Evolutionary conservation across 2,329 filamentous ascomycete genomes (phyloP), one percentile per base, ranked within the genome.

Genomic region (Colletotrichum musae): DNA sequence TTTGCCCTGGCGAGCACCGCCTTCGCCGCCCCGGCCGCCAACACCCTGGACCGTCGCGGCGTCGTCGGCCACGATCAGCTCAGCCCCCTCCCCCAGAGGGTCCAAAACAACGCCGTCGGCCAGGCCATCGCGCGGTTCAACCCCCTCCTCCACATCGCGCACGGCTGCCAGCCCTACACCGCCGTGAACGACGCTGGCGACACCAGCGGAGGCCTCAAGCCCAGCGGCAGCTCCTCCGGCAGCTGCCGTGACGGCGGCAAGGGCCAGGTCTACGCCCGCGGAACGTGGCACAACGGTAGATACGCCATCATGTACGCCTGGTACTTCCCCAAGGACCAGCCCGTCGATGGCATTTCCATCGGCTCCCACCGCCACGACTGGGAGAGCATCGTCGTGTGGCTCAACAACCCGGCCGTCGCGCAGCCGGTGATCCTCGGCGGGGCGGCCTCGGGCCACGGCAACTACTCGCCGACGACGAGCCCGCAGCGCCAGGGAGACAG

Each of bases 261-360:
- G 15, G 81, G 81, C 39, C 80, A 83, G 72, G 77, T 80, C 2
- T 84, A 84, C 70, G 79, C 76, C 24, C 76, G 81, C 13, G 75
- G 74, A 18, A 71, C 70, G 4, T 65, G 69, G 28, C 73, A 77
- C 68, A 75, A 76, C 15, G 75, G 71, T 51, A 71, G 74, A 52
- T 78, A 77, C 56, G 79, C 74, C 58, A 78, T 83, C 71, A 81
- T 84, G 80, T 83, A 83, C 72, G 74, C 79, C 5, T 83, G 82
- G 82, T 85, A 84, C 73, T 78, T 83, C 73, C 83, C 83, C 58
- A 85, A 86, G 75, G 83, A 85, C 67, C 75, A 79, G 70, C 81
- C 82, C 12, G 74, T 72, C 28, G 52, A 66, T 0, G 80, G 79
- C 0, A 6, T 68, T 4, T 10, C 28, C 18, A 12, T 76, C 51